Evolutionary conservation across 176 grass and related monocot species (phyloP), one percentile per base, ranked within the genome.

Genomic region (Sorghum bicolor): DNA sequence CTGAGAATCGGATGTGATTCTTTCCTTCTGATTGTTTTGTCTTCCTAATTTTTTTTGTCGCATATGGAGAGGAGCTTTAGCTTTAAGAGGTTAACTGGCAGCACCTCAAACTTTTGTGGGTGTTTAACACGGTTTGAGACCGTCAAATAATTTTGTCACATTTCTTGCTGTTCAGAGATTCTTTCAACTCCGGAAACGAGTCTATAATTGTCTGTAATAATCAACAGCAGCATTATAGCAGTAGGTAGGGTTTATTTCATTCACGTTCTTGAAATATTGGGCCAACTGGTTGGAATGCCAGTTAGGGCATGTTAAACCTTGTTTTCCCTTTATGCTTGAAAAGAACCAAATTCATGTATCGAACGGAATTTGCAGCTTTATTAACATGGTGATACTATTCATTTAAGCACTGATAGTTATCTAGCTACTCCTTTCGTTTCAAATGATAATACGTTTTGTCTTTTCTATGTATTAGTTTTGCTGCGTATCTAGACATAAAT

Each of bases 141-240:
- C 63, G 52, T 61, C 20, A 69, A 90, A 90, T 90, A 90, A 90
- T 48, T 45, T 45, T 68, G 31, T 83, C 30, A 36, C 68, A 63
- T 83, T 84, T 84, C 73, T 45, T 78, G 67, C 74, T 69, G 47
- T 69, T 87, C 68, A 83, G 44, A 75, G 44, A 14, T 80, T 84
- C 44, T 70, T 80, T 57, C 62, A 83, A 66, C 69, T 29, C 52
- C 37, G 24, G 53, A 28, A 45, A 28, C 15, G 14, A 50, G 15
- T 30, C 28, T 30, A 83, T 24, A 74, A 64, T 64, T 22, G 4
- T 58, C 6, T 90, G 80, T 90, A 90, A 90, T 90, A 90, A 90
- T 79, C 30, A 50, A 37, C 65, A 24, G 29, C 24, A 70, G 19
- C 31, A 64, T 80, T 38, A 63, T 78, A 83, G 73, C 55, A 62